Evolutionary conservation across 1,284 basidiomycete species (phyloP).

Genomic region (Pterula multifida): DNA sequence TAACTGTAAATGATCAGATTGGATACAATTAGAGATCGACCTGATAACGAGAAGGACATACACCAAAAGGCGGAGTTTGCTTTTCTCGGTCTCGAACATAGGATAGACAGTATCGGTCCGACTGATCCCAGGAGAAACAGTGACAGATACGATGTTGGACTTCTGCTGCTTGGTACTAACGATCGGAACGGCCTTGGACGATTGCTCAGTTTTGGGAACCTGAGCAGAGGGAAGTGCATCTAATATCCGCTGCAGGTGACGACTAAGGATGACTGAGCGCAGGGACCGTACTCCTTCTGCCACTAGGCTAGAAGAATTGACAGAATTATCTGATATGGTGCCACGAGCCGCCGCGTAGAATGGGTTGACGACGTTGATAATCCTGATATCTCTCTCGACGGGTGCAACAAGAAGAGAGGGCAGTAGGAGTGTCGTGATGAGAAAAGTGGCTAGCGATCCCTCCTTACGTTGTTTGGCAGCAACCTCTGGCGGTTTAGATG

Average conservation of each 20-base stretch:
- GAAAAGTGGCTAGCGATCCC: conserved; percentile 57
- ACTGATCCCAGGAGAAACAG: conserved; percentile 64
- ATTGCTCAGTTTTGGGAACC: conserved; percentile 36
- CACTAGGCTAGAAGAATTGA: conserved; percentile 23
- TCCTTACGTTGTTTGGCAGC: conserved; percentile 28
- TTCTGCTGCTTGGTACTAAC: conserved; percentile 37
- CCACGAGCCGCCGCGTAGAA: conserved; percentile 69
- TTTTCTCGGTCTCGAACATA: conserved; percentile 36
- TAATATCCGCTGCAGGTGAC: conserved; percentile 68
- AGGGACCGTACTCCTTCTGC: conserved; percentile 56
- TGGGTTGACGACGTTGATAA: conserved; percentile 73
- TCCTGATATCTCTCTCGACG: conserved; percentile 71
- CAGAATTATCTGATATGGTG: not conserved
- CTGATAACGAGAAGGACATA: conserved; percentile 18
- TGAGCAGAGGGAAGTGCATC: conserved; percentile 60
- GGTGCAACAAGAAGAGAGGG: conserved; percentile 71
- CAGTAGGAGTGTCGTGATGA: conserved; percentile 66
- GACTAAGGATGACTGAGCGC: conserved; percentile 47
- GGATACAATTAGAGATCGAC: no score
- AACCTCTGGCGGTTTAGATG: conserved; percentile 17
- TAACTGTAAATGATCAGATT: conserved; percentile 28
- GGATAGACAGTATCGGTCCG: conserved; percentile 51
- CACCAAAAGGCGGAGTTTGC: conserved; percentile 23
- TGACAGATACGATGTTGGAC: conserved; percentile 61
- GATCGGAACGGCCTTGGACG: conserved; percentile 28